Evolutionary conservation across 202 grass and related monocot species (phyloP), one percentile per base, ranked within the genome.

Genomic region (Brachypodium distachyon): DNA sequence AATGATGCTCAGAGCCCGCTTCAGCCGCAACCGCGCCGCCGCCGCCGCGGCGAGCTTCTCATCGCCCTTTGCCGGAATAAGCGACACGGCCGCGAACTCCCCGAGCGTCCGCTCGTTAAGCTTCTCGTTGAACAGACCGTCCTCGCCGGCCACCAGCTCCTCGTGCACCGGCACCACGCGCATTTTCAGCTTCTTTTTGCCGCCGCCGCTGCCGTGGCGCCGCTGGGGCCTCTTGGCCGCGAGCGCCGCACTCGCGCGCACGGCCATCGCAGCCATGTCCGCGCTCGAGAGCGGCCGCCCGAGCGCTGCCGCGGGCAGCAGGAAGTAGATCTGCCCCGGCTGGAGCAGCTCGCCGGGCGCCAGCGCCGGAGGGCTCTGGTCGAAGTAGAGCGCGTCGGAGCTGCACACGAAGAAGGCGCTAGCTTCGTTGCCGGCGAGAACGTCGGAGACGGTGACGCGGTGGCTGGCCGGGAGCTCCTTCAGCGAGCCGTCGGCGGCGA

Each of bases 351-450:
- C 89, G 22, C 59, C 23, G 3, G 81, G 10, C 3, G 4, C 31
- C 31, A 96, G 58, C 19, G 73, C 81, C 19, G 78, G 71, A 9
- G 88, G 67, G 16, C 29, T 12, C 32, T 86, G 67, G 81, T 84
- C 62, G 73, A 86, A 97, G 81, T 93, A 88, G 25, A 97, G 90
- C 67, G 61, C 77, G 72, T 92, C 82, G 38, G 87, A 96, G 76
- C 57, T 83, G 87, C 89, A 96, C 37, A 92, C 38, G 82, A 96
- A 86, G 79, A 77, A 62, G 9, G 80, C 9, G 12, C 44, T 6
- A 2, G n/a, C 11, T 8, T 11, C 48, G 1, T 13, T 26, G n/a
- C 12, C 26, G 54, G 19, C 36, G 22, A 92, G 76, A 18, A 83
- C 57, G 47, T 86, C 81, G 22, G 76, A 57, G 47, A 78, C 84